Base-by-base conservation (phyloP, 805 yeast species). In the Saccharomycodes ludwigii region DNA sequence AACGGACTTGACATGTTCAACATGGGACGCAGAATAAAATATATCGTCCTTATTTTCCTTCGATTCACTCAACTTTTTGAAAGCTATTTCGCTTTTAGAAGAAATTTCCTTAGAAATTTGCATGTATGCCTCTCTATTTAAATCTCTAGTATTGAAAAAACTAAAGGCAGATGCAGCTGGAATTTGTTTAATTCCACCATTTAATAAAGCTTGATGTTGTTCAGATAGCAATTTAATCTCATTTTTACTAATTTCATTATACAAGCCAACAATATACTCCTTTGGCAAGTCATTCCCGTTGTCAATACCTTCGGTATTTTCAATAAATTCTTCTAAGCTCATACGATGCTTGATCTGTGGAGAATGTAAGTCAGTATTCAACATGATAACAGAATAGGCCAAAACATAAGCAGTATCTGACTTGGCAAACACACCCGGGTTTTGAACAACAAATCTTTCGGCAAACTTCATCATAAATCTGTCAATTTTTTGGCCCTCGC, bases 401-500 rank as follows among this genome's bases (percentile, higher is more conserved):
- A 91, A 65, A 21, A 86, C 81, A 54, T 91, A 91, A 1, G 95
- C 94, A 0, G 95, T 75, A 47, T 85, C 97, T 4, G 97, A 95
- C 46, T 82, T 82, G 0, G 94, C 75, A 54, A 88, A 88, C 0
- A 76, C 66, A n/a, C 64, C 64, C 7, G 95, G 95, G 50, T 91
- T 91, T 39, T 88, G 95, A 41, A 80, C 75, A 15, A 76, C 76
- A 50, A 76, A 91, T 42, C 94, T 68, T 55, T 84, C 94, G 4
- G 98, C 98, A 62, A 93, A 93, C 49, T 91, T 88, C 52, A 91
- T 70, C 95, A 93, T 83, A 50, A 76, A 84, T 44, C 99, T 69
- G 63, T 91, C 98, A 50, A 91, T 88, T 49, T 91, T 88, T 59
- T 91, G 99, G 4, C 95, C 86, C 58, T 91, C 99, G 31, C 99